Evolutionary conservation across 495 filamentous ascomycete genomes (phyloP).

Genomic region (Penicillium arizonense): DNA sequence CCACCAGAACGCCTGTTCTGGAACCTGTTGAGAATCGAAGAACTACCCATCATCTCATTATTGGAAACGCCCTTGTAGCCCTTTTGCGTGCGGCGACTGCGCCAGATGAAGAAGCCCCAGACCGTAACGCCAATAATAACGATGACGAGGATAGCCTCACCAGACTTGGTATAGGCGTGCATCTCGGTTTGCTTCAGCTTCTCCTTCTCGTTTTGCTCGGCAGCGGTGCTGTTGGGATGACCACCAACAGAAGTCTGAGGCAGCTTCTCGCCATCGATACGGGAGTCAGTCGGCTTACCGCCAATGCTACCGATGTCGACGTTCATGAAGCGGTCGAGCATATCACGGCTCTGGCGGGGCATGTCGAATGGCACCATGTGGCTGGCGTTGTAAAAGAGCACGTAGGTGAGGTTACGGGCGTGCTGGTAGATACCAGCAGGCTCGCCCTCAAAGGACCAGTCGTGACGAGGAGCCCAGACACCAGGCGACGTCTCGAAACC

Average conservation of each 20-base stretch:
- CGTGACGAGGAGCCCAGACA: constrained; percentile 83
- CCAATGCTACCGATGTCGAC: constrained; percentile 93
- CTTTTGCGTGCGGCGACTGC: constrained; percentile 56
- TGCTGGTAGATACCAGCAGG: constrained; percentile 89
- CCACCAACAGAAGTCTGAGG: constrained; percentile 85
- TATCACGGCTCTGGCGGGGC: constrained; percentile 82
- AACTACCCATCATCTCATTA: constrained; percentile 22
- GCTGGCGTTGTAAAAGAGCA: constrained; percentile 90
- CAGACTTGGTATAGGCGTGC: constrained; percentile 88
- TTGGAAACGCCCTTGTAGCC: constrained; percentile 48
- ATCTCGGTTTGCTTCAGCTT: constrained; percentile 84
- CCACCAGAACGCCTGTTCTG: constrained; percentile 47
- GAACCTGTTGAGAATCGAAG: constrained; percentile 35
- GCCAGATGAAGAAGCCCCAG: constrained; percentile 89
- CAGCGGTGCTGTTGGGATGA: constrained; percentile 75
- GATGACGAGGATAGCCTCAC: constrained; percentile 84
- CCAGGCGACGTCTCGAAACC: constrained; percentile 90
- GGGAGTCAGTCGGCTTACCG: constrained; percentile 76
- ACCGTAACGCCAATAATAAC: constrained; percentile 72
- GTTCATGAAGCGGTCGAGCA: constrained; percentile 94
- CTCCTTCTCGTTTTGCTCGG: constrained; percentile 68
- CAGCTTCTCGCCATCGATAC: constrained; percentile 84
- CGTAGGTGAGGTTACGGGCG: constrained; percentile 92
- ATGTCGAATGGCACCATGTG: constrained; percentile 98
- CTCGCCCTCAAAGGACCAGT: constrained; percentile 94